Evolutionary conservation across 306 rosid species (phyloP).

Genomic region (Gleditsia sinensis): DNA sequence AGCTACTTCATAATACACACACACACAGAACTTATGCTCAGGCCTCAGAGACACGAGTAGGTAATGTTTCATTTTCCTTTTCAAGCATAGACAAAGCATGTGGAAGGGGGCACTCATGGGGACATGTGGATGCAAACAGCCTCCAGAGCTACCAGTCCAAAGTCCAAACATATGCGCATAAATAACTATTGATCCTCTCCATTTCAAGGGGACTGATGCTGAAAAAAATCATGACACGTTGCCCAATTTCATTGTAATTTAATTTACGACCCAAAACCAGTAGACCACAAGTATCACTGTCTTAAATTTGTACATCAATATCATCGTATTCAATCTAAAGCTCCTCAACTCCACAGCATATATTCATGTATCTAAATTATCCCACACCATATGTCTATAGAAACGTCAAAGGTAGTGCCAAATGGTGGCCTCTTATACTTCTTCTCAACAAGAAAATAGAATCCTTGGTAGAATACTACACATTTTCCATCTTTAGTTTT

Average conservation of each 20-base stretch:
- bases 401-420: not conserved
- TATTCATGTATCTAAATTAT: not conserved
- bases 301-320: not conserved
- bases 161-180: not conserved
- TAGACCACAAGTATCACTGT: not conserved
- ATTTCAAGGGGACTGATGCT: not conserved
- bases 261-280: not conserved
- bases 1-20: not conserved
- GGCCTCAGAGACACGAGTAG: slow-evolving; percentile 3
- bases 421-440: not conserved
- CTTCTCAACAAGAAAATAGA: not conserved
- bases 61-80: not conserved
- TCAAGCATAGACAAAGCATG: not conserved
- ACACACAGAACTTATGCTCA: not conserved
- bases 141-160: not conserved
- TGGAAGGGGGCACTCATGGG: not conserved
- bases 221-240: not conserved
- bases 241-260: not conserved
- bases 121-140: not conserved
- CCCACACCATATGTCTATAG: not conserved
- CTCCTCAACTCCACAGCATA: not conserved
- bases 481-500: not conserved
- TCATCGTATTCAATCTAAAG: not conserved
- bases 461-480: not conserved
- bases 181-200: not conserved